Percentiles rank a stretch among this genome's conserved stretches.
Conservation (phyloP, 192 early-diverging fungal genomes). For the Linnemannia exigua region DNA sequence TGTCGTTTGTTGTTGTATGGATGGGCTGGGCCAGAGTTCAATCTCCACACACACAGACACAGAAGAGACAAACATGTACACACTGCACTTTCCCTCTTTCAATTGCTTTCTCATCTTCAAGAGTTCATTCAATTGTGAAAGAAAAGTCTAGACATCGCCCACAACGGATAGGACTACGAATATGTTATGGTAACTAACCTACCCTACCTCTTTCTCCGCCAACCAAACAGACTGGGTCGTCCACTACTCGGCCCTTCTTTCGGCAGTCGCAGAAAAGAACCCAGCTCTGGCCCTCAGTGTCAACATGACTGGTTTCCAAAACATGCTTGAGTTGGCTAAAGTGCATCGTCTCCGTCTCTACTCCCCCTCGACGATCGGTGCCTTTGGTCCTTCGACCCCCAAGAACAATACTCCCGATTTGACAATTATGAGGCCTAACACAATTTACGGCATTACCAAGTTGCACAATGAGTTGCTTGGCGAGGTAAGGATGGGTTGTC, state of each 20-base stretch:
- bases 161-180: too few relatives aligned
- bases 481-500: conserved; percentile 46
- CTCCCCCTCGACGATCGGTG: conserved; percentile 78
- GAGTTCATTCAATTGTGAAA: not conserved
- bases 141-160: not conserved
- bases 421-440: conserved; percentile 78
- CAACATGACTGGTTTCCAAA: conserved; percentile 78
- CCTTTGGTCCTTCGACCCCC: conserved; percentile 76
- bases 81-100: not conserved
- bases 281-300: conserved; percentile 69
- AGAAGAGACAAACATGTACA: too few relatives aligned
- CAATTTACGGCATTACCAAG: conserved; percentile 79
- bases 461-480: conserved; percentile 76
- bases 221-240: conserved; percentile 68
- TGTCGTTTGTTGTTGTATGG: not conserved
- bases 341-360: conserved; percentile 69
- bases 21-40: conserved; percentile 11
- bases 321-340: conserved; percentile 73
- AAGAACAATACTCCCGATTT: conserved; percentile 72
- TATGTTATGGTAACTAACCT: not conserved
- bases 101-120: not conserved
- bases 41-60: conserved; percentile 26
- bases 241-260: conserved; percentile 76
- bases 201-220: not conserved
- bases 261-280: conserved; percentile 77